Evolutionary conservation across 108 stramenopile genomes (phyloP), one percentile per base, ranked within the genome.

Genomic region (Cyclotella choctawhatcheeana): DNA sequence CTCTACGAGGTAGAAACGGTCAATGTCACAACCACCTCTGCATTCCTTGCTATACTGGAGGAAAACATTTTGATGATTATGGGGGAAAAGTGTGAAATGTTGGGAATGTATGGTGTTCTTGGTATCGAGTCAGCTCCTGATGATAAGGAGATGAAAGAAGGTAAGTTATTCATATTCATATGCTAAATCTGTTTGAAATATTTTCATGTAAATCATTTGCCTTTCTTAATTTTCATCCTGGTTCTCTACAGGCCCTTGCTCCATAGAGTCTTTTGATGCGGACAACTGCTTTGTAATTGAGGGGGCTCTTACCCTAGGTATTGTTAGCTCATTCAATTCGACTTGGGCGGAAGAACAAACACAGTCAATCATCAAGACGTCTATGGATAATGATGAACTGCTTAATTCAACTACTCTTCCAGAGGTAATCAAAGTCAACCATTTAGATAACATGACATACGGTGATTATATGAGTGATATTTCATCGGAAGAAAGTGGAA

Each of bases 1-100:
- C 47, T 52, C 25, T 77, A 77, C 62, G 76, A 77, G 44, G 76
- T 77, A 16, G 76, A 77, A 35, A 77, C 76, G 7, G 32, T 29
- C 16, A 58, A 69, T 20, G 68, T 69, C 8, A 50, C 68, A 43
- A 54, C 47, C 14, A 44, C 68, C 3, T 26, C 62, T 55, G 21
- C 53, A 22, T 64, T 69, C 33, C 45, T 77, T 3, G 63, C 76
- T 12, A 21, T 29, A 13, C 31, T 77, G 17, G 76, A 77, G 40
- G 68, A 69, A 26, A 14, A 64, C 22, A 45, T 77, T 40, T 45
- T 76, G 53, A 40, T 55, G 30, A 35, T 64, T 17, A 40, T 77
- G 29, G 68, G 67, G 16, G 62, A 44, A 7, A 37, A 30, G n/a
- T 56, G 55, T 13, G 55, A 56, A 56, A 56, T 31, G 55, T 56